Percentiles rank a stretch among this genome's conserved stretches.
Evolutionary conservation across 345 rosid genomes (phyloP).

Genomic region (Angophora floribunda): DNA sequence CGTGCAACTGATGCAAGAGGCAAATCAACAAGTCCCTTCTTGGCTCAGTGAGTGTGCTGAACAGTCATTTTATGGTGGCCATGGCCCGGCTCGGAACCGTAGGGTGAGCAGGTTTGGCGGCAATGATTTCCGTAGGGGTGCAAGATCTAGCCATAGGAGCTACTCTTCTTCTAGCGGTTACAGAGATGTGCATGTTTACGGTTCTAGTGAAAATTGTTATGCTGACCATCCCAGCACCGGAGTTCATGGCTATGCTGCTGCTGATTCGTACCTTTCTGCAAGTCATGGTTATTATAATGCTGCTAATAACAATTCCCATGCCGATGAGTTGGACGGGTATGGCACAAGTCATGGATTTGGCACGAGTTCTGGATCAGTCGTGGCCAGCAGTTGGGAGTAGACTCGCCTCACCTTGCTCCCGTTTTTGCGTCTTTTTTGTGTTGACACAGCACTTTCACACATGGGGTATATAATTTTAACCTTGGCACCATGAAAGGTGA

Average conservation of each 20-base stretch:
- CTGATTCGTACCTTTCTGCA: neutral
- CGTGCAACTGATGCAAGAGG: conserved; percentile 30
- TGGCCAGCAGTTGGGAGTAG: conserved; percentile 35
- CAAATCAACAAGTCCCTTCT: conserved; percentile 35
- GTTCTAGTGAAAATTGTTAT: neutral
- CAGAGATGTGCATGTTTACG: neutral
- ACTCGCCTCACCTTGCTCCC: neutral
- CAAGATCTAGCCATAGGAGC: neutral
- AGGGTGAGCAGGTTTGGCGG: conserved; percentile 28
- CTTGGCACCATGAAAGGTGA: neutral
- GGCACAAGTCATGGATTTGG: neutral
- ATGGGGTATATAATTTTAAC: neutral
- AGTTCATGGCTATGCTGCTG: neutral
- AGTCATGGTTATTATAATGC: neutral
- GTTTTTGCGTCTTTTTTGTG: neutral
- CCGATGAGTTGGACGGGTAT: neutral
- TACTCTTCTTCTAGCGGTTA: neutral
- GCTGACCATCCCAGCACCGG: neutral
- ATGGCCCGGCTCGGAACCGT: neutral
- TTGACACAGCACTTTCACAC: neutral
- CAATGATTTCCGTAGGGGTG: conserved; percentile 26
- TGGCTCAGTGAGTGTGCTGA: conserved; percentile 30
- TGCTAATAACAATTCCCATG: neutral
- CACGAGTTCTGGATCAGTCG: conserved; percentile 1
- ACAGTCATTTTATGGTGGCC: conserved; percentile 1